These are phyloP conservation scores for Datura wrightii DNA, from an alignment of 257 asterid genomes.

Conservation along the genomic window DNA sequence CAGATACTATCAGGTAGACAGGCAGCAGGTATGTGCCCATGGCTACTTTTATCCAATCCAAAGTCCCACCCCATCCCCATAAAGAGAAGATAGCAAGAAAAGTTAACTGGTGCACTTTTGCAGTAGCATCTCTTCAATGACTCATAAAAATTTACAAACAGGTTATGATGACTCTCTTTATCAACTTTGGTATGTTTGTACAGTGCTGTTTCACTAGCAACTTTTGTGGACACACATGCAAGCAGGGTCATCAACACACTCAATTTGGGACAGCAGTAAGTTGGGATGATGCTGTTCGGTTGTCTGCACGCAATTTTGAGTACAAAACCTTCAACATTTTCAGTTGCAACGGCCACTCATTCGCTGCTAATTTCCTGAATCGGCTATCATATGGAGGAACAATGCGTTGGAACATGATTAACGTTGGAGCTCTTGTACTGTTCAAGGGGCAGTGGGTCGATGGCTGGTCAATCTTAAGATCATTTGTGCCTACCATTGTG, in stretches of 20 bases:
- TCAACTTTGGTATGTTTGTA: conserved; percentile 24
- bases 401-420: conserved; percentile 86
- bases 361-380: conserved; percentile 72
- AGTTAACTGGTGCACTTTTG: not conserved
- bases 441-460: conserved; percentile 76
- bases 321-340: conserved; percentile 75
- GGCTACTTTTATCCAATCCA: not conserved
- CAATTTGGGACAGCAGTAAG: conserved; percentile 71
- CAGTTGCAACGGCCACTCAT: conserved; percentile 87
- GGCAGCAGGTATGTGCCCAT: conserved; percentile 65
- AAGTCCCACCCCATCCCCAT: not conserved
- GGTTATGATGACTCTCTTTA: conserved; percentile 11
- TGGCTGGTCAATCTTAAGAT: conserved; percentile 54
- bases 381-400: conserved; percentile 70
- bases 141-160: not conserved
- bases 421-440: conserved; percentile 63
- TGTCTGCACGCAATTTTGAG: conserved; percentile 59
- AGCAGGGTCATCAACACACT: conserved; percentile 59
- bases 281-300: conserved; percentile 83
- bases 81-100: not conserved
- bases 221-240: conserved; percentile 75
- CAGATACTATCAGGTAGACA: conserved; percentile 75
- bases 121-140: not conserved
- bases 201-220: conserved; percentile 87
- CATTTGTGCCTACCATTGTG: conserved; percentile 68